Evolutionary conservation across 1,284 basidiomycete genomes (phyloP).

Genomic region (Pseudomicrostroma phylloplanum): DNA sequence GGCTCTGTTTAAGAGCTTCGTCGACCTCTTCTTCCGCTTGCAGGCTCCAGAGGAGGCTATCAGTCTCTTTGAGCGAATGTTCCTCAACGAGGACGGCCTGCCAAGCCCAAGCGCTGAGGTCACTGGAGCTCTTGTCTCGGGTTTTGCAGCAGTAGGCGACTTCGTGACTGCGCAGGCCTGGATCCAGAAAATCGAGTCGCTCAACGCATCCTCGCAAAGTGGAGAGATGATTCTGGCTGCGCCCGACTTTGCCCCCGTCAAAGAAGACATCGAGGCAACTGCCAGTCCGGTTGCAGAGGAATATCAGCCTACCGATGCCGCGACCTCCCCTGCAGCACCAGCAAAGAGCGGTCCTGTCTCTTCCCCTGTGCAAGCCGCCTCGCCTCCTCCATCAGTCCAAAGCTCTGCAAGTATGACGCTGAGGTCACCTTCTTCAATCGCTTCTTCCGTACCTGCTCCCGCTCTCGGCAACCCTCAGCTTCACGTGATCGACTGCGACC

Average conservation of each 20-base stretch:
- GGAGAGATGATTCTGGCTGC: not conserved
- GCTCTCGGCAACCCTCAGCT: slow-evolving; percentile 23
- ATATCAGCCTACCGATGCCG: not conserved
- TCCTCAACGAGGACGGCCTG: slow-evolving; percentile 3
- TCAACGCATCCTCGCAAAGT: not conserved
- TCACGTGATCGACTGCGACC: slow-evolving; percentile 36
- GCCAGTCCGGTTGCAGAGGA: not conserved
- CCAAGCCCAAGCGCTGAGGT: not conserved
- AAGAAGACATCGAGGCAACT: not conserved
- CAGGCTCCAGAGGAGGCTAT: not conserved
- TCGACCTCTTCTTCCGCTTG: not conserved
- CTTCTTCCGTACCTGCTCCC: slow-evolving; percentile 8
- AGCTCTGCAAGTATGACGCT: slow-evolving; percentile 21
- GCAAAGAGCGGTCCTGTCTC: not conserved
- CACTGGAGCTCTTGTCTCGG: not conserved
- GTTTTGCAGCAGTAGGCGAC: not conserved
- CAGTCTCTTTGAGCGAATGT: not conserved
- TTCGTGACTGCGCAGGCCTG: not conserved
- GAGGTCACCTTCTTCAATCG: slow-evolving; percentile 13
- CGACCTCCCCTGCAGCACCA: slow-evolving; percentile 13
- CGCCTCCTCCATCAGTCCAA: slow-evolving; percentile 19
- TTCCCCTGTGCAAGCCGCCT: slow-evolving; percentile 12
- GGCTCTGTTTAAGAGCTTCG: not conserved
- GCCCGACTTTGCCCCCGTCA: slow-evolving; percentile 1
- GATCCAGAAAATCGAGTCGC: slow-evolving; percentile 2